A percentile compares a stretch with the other conserved stretches of the same genome.
phyloP scores from a whole-genome alignment of 2,329 filamentous ascomycete genomes.

The Dendrostoma leiphaemia region DNA sequence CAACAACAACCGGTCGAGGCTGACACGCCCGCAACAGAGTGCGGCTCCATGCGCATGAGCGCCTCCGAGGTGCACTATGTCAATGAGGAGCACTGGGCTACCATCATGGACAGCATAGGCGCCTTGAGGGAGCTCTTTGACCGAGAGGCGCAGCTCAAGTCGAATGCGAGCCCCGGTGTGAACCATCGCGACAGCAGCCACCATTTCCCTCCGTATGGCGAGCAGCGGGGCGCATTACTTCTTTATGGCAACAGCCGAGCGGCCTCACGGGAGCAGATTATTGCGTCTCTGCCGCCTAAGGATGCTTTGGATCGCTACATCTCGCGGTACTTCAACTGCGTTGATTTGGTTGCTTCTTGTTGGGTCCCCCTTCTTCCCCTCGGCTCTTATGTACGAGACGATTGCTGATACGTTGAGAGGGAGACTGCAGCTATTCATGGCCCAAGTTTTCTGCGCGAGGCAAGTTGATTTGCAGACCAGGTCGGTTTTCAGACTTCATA shows the following conservation, averaged over 20 bases:
- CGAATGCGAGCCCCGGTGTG: background rate
- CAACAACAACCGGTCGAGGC: background rate
- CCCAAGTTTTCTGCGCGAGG: slow-evolving; percentile 3
- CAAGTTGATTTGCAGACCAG: background rate
- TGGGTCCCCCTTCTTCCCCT: background rate
- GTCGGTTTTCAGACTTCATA: background rate
- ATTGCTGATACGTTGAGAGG: background rate
- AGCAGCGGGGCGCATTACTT: slow-evolving; percentile 24
- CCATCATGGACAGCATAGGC: slow-evolving; percentile 38
- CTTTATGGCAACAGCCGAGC: slow-evolving; percentile 24
- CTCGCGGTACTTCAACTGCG: slow-evolving; percentile 33
- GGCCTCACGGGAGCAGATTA: slow-evolving; percentile 28
- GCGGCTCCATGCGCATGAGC: slow-evolving; percentile 29
- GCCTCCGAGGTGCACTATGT: slow-evolving; percentile 31
- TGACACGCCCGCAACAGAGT: background rate
- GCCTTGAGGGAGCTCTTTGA: slow-evolving; percentile 37
- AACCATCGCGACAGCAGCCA: background rate
- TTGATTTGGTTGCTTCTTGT: slow-evolving; percentile 8
- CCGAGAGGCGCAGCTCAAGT: slow-evolving; percentile 22
- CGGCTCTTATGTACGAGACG: background rate
- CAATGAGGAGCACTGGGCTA: slow-evolving; percentile 37
- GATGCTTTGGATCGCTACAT: slow-evolving; percentile 32
- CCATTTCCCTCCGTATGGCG: background rate
- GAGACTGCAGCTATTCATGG: background rate
- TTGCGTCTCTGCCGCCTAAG: slow-evolving; percentile 31